Percentiles rank a stretch among this genome's conserved stretches.
Conservation (phyloP, 176 grass and related monocot genomes). For the Canna indica region DNA sequence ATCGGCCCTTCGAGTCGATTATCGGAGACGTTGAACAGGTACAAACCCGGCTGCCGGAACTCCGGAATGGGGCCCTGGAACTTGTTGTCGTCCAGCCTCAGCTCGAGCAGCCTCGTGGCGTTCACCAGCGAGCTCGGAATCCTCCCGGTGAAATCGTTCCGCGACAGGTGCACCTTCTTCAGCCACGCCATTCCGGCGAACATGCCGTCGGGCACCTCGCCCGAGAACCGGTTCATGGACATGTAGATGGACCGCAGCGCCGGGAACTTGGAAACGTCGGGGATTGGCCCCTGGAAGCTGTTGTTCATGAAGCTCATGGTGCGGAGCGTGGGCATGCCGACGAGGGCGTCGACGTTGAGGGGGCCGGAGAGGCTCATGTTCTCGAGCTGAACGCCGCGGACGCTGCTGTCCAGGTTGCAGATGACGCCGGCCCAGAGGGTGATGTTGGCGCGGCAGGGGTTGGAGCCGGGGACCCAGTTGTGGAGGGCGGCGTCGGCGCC, state of each 20-base stretch:
- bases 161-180: conserved; percentile 38
- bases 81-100: conserved; percentile 37
- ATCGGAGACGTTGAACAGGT: conserved; percentile 36
- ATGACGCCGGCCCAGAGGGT: conserved; percentile 28
- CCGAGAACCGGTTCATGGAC: conserved; percentile 39
- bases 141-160: conserved; percentile 41
- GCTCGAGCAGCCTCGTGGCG: conserved; percentile 22
- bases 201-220: conserved; percentile 32
- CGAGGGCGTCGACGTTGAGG: conserved; percentile 32
- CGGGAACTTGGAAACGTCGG: conserved; percentile 33
- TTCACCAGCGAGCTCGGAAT: conserved; percentile 47
- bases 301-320: conserved; percentile 66
- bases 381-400: conserved; percentile 49
- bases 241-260: conserved; percentile 55
- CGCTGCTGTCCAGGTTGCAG: conserved; percentile 9
- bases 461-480: conserved; percentile 16
- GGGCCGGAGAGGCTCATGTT: conserved; percentile 38
- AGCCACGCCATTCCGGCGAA: conserved; percentile 41
- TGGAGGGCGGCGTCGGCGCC: conserved; percentile 2
- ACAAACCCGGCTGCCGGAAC: conserved; percentile 23
- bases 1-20: conserved; percentile 57
- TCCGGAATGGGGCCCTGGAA: conserved; percentile 47
- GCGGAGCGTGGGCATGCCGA: conserved; percentile 30
- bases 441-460: neutral
- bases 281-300: conserved; percentile 51